Conservation (phyloP, 1,284 basidiomycete species). For the Ustilago sp. region DNA sequence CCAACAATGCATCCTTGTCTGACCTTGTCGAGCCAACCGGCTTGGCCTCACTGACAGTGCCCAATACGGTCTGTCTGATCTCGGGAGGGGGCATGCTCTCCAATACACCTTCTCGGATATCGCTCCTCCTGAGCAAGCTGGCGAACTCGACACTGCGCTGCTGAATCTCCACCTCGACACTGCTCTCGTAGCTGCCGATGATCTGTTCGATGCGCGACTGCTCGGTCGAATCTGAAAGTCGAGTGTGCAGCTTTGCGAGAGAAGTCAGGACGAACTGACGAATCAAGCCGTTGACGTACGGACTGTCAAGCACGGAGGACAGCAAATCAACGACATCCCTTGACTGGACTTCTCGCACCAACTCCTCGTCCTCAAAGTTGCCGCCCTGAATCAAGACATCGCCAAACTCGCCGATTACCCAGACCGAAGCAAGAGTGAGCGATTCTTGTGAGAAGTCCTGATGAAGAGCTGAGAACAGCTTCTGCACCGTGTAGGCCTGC, state of each 20-base stretch:
- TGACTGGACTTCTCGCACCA: slow-evolving; percentile 75
- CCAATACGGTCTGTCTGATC: slow-evolving; percentile 73
- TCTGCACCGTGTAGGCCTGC: slow-evolving; percentile 94
- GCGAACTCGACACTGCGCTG: slow-evolving; percentile 96
- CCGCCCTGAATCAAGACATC: slow-evolving; percentile 89
- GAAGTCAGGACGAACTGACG: slow-evolving; percentile 93
- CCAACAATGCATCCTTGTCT: slow-evolving; percentile 61
- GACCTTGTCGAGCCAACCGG: slow-evolving; percentile 61
- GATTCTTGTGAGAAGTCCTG: slow-evolving; percentile 96
- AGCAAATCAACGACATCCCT: slow-evolving; percentile 87
- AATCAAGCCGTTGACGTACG: slow-evolving; percentile 89
- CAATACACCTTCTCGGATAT: slow-evolving; percentile 84
- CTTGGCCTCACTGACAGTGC: slow-evolving; percentile 64
- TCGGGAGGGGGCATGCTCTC: slow-evolving; percentile 99
- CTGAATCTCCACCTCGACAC: slow-evolving; percentile 90
- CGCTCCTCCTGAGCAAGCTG: slow-evolving; percentile 79
- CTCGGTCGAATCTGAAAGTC: slow-evolving; percentile 73
- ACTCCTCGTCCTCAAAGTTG: slow-evolving; percentile 77
- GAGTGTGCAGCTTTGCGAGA: slow-evolving; percentile 88
- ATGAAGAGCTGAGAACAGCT: slow-evolving; percentile 87
- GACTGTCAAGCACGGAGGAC: slow-evolving; percentile 88
- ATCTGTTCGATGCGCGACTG: slow-evolving; percentile 82
- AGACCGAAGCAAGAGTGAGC: slow-evolving; percentile 89
- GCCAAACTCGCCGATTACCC: slow-evolving; percentile 97
- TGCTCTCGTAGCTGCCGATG: slow-evolving; percentile 82